Base-by-base conservation (phyloP, 805 yeast species). In the Wickerhamiella siamensis region DNA sequence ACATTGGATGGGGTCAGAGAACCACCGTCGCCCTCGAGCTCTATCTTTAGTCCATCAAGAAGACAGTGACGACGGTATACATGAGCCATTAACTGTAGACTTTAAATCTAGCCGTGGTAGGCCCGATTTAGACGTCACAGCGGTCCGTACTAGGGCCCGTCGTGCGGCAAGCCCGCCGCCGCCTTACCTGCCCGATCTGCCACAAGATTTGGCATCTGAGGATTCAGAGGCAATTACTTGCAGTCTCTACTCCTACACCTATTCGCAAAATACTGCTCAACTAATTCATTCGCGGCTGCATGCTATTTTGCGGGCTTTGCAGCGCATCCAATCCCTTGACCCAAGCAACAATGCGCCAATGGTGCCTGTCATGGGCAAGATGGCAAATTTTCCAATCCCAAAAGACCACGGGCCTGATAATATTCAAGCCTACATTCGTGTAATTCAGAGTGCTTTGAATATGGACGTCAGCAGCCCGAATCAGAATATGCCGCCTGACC, bases 231-330 rank as follows among this genome's bases (percentile, higher is more conserved):
- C 31, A 5, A 36, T 43, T 4, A 36, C 39, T 20, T 31, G 27
- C 17, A 44, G 48, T 20, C 40, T 36, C 4, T 51, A 43, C 31
- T 44, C 53, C 4, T 51, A 41, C 42, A 44, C 55, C 10, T 53
- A 50, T 35, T 44, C 51, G 3, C 43, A 44, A n/a, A 45, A 38
- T 14, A 48, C 50, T 8, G 42, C 46, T 2, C 32, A 46, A 18
- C 34, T 51, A 19, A 42, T 51, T 8, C 24, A 33, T 18, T 33
- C 53, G n/a, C 46, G 57, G 22, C 40, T 53, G 15, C 19, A 38
- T 14, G 47, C 50, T 9, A 45, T 53, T 47, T 47, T 49, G 26
- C 38, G 46, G 31, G 33, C 32, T 9, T 24, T 43, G 15, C 43
- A 38, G 12, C 38, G 38, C 18, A 4, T 24, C 5, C 31, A 20